phyloP scores from a whole-genome alignment of 148 eudicot genomes.

The Heliosperma pusillum region DNA sequence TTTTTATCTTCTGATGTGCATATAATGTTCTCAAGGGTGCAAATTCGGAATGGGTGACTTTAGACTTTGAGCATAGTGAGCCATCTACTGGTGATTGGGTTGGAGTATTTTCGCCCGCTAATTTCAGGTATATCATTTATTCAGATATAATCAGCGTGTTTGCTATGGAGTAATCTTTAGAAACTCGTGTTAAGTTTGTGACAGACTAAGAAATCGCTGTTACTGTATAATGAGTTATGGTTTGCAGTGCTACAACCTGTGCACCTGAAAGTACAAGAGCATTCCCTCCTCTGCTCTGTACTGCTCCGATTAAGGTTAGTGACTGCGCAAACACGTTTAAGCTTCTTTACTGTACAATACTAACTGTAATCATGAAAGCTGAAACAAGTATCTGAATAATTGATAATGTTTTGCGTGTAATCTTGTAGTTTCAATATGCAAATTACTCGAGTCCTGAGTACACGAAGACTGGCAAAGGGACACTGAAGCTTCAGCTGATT shows the following conservation, averaged over 20 bases:
- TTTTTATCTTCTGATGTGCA: not conserved
- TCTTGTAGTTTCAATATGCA: slow-evolving; percentile 77
- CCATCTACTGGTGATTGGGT: slow-evolving; percentile 82
- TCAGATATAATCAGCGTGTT: not conserved
- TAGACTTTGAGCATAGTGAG: not conserved
- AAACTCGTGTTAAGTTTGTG: not conserved
- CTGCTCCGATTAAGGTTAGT: slow-evolving; percentile 25
- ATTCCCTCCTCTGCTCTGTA: slow-evolving; percentile 24
- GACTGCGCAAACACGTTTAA: not conserved
- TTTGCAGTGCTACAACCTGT: slow-evolving; percentile 25
- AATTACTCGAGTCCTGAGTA: slow-evolving; percentile 57
- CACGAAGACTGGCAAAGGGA: slow-evolving; percentile 52
- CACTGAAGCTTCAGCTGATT: slow-evolving; percentile 66
- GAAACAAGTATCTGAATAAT: not conserved
- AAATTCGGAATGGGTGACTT: not conserved
- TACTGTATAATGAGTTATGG: not conserved
- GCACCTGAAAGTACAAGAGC: not conserved
- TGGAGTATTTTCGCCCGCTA: slow-evolving; percentile 92
- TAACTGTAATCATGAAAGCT: not conserved
- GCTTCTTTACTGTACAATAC: no score
- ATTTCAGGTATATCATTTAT: slow-evolving; percentile 51
- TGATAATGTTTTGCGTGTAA: not conserved
- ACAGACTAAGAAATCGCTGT: not conserved
- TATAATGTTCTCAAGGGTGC: not conserved
- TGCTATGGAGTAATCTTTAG: no score